Evolutionary conservation across 352 stramenopile genomes (phyloP).

Genomic region (Globisporangium emineosum): DNA sequence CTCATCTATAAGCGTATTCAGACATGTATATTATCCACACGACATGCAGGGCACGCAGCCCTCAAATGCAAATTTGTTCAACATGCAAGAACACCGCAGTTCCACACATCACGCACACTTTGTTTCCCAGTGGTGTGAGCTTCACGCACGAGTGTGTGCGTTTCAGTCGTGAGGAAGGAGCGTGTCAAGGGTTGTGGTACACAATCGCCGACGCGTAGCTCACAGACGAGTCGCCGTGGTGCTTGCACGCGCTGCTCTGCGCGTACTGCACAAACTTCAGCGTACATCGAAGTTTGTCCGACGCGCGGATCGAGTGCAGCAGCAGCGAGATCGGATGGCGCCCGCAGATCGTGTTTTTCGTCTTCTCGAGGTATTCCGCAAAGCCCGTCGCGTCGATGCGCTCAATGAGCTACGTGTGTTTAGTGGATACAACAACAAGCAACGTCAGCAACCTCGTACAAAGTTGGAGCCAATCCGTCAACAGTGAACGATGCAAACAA

Average conservation of each 20-base stretch:
- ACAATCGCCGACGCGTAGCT: constrained; percentile 94
- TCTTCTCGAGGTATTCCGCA: constrained; percentile 92
- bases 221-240: constrained; percentile 88
- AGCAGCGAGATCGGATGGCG: constrained; percentile 92
- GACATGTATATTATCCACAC: background rate
- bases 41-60: background rate
- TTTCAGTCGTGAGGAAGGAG: background rate
- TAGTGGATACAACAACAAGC: background rate
- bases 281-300: constrained; percentile 53
- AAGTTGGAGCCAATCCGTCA: background rate
- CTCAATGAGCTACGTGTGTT: constrained; percentile 83
- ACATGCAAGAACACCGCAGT: background rate
- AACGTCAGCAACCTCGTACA: background rate
- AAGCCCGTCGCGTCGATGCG: constrained; percentile 90
- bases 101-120: background rate
- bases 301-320: constrained; percentile 57
- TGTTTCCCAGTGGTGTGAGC: background rate
- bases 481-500: background rate
- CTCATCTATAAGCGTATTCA: background rate
- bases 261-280: constrained; percentile 94
- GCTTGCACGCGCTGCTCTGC: constrained; percentile 87
- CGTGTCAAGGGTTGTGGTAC: constrained; percentile 46
- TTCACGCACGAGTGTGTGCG: background rate
- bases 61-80: background rate
- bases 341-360: constrained; percentile 97